Conservation (phyloP, 768 basidiomycete species). For the Clitopilus passeckerianus region DNA sequence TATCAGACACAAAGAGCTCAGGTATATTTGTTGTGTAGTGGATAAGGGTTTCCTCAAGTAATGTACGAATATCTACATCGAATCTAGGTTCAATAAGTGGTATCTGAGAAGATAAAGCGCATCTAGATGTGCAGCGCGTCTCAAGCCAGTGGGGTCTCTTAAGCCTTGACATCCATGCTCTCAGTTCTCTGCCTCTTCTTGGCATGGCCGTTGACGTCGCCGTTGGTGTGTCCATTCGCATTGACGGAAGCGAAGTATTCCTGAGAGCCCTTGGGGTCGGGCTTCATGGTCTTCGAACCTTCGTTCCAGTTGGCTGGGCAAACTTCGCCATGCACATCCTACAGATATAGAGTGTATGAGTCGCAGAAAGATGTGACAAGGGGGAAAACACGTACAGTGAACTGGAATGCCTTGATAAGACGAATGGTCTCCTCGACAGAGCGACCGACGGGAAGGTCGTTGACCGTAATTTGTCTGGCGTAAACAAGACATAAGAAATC, state of each 20-base stretch:
- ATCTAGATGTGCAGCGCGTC: not conserved
- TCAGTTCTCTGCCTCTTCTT: constrained; percentile 60
- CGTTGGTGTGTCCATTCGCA: constrained; percentile 6
- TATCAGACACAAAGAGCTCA: no score
- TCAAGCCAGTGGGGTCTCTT: not conserved
- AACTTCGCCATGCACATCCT: constrained; percentile 90
- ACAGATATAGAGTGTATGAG: constrained; percentile 1
- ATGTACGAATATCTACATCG: not conserved
- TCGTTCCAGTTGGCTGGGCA: constrained; percentile 91
- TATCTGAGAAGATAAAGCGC: not conserved
- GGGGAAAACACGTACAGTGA: constrained; percentile 47
- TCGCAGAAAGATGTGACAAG: not conserved
- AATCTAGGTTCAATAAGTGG: not conserved
- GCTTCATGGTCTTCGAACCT: constrained; percentile 77
- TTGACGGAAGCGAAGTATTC: constrained; percentile 59
- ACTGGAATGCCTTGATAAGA: constrained; percentile 92
- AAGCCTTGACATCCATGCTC: not conserved
- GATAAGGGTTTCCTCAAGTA: not conserved
- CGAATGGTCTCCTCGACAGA: constrained; percentile 92
- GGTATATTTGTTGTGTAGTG: no score
- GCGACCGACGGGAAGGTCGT: constrained; percentile 93
- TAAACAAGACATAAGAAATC: no score
- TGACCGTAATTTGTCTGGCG: constrained; percentile 75
- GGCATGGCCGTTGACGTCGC: constrained; percentile 30
- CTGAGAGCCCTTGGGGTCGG: constrained; percentile 65